Evolutionary conservation across 306 rosid species (phyloP).

Genomic region (Senna tora): DNA sequence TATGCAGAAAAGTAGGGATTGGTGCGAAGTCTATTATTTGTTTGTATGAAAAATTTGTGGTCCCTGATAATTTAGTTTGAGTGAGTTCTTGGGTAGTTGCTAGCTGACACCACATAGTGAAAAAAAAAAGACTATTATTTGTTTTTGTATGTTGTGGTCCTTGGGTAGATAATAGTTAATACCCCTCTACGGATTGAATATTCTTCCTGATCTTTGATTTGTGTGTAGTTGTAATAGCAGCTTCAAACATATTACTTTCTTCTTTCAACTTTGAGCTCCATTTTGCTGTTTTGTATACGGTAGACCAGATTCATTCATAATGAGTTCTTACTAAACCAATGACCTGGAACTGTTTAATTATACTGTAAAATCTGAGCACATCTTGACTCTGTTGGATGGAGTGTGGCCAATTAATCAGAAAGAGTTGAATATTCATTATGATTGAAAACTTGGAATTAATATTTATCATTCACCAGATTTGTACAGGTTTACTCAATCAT

Average conservation of each 20-base stretch:
- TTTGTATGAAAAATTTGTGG: background rate
- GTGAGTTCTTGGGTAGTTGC: constrained; percentile 7
- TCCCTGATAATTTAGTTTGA: constrained; percentile 3
- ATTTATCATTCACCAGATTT: constrained; percentile 22
- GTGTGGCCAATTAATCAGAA: background rate
- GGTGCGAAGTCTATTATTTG: too few relatives aligned
- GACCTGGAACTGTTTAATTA: constrained; percentile 1
- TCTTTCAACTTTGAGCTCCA: background rate
- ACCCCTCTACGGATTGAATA: too few relatives aligned
- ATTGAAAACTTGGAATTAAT: constrained; percentile 4
- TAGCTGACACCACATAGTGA: too few relatives aligned
- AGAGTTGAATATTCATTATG: background rate
- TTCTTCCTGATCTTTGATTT: too few relatives aligned
- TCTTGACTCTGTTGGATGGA: background rate
- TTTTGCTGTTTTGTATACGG: background rate
- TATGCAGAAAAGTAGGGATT: background rate
- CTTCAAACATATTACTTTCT: background rate
- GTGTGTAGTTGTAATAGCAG: background rate
- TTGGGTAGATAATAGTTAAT: too few relatives aligned
- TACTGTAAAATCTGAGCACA: background rate
- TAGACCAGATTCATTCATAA: too few relatives aligned
- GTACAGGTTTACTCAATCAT: background rate
- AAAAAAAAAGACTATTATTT: too few relatives aligned
- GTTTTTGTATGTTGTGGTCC: too few relatives aligned
- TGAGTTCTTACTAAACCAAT: background rate